Base-by-base conservation (phyloP, 2,329 filamentous ascomycete genomes). In the Aphanoascus verrucosus region DNA sequence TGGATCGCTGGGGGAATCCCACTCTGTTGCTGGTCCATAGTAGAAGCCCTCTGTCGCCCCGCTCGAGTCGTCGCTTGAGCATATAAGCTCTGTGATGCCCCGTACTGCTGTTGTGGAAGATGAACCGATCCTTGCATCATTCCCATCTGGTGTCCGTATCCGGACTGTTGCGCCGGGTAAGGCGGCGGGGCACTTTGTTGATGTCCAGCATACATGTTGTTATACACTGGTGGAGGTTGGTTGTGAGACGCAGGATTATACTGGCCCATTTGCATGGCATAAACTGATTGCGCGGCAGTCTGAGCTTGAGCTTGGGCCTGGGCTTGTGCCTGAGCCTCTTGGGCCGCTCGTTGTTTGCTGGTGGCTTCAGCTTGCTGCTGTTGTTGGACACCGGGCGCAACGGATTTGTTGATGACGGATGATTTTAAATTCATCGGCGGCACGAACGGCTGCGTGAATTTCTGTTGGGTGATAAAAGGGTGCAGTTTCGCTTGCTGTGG, bases 381-480 rank as follows among this genome's bases (percentile, higher is more conserved):
- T 68, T 96, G 90, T 66, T 95, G 89, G 14, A 94, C 93, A 38
- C 90, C 91, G 4, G 90, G 91, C 5, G 91, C 89, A 12, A 90
- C 88, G 17, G 91, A 94, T 64, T 93, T 81, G 67, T 87, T 90
- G 52, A 87, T 77, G 1, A 87, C 86, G 62, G 86, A 88, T 17
- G 88, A 83, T 68, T 96, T 96, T 56, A 97, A 74, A 64, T 94
- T 95, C 89, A 96, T 95, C 1, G 91, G 91, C 7, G 93, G 93
- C 46, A 97, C 87, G 65, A 98, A 98, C 2, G 90, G 89, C 0
- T 89, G 90, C 0, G 90, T 96, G 66, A 85, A 98, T 74, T 97
- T 98, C 65, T 94, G 86, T 67, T 98, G 93, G 0, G 93, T 98
- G 65, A 98, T 98, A 70, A 98, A 98, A 0, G 93, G 93, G 66